Evolutionary conservation across 352 stramenopile genomes (phyloP).

Genomic region (Paralagenidium karlingii): DNA sequence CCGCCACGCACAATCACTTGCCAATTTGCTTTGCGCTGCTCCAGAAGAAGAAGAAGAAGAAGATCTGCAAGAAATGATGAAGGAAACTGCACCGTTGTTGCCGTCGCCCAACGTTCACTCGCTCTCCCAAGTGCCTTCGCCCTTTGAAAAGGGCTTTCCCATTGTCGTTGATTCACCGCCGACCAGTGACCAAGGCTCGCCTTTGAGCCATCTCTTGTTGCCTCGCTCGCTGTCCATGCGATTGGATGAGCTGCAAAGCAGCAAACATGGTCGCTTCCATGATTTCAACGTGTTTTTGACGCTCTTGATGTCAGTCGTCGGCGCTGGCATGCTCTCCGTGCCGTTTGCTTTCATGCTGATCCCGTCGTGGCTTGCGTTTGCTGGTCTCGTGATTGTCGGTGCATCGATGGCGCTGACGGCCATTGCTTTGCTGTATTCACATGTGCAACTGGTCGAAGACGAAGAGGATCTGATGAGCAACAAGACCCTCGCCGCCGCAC

Average conservation of each 20-base stretch:
- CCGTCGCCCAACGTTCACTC: too few relatives aligned
- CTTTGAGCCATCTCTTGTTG: slow-evolving; percentile 41
- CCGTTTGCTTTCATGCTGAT: slow-evolving; percentile 58
- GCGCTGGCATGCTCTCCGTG: slow-evolving; percentile 52
- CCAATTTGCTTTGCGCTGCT: too few relatives aligned
- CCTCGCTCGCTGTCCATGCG: too few relatives aligned
- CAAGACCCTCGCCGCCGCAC: too few relatives aligned
- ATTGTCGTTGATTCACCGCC: slow-evolving; percentile 43
- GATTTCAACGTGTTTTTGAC: slow-evolving; percentile 60
- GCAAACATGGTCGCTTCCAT: slow-evolving; percentile 14
- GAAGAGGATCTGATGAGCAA: slow-evolving; percentile 17
- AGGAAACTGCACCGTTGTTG: too few relatives aligned
- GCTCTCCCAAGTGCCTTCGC: slow-evolving; percentile 29
- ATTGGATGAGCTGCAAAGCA: too few relatives aligned
- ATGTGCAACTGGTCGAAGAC: slow-evolving; percentile 34
- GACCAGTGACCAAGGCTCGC: slow-evolving; percentile 29
- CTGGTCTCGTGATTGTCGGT: slow-evolving; percentile 28
- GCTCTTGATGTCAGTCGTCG: slow-evolving; percentile 67
- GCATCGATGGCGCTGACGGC: slow-evolving; percentile 41
- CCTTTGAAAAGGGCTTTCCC: slow-evolving; percentile 60
- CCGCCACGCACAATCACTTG: too few relatives aligned
- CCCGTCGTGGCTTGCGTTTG: slow-evolving; percentile 22
- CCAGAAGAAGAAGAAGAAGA: too few relatives aligned
- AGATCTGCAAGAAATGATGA: too few relatives aligned
- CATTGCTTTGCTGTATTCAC: slow-evolving; percentile 35